Base-by-base conservation (phyloP, 805 yeast species). In the Wickerhamiella allomyrinae region DNA sequence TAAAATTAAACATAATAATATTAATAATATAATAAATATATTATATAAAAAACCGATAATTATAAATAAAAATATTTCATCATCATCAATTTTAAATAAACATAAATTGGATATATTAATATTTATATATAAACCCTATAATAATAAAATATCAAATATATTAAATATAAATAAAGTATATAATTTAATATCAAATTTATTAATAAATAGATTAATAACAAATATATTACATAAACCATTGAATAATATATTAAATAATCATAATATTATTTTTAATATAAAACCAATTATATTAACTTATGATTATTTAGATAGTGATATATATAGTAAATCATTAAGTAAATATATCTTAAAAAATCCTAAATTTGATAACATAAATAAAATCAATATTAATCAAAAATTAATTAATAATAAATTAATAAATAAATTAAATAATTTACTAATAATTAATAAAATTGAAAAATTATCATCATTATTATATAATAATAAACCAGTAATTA, bases 271-370 rank as follows among this genome's bases (percentile, higher is more conserved):
- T 7, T 21, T 37, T n/a, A 27, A 25, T 20, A 37, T 37, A 14
- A 23, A 37, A 37, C 40, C 40, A 22, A 37, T 37, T 11, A 23
- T 37, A 37, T 37, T 37, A 37, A 37, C 22, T 25, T 37, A 37
- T 37, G 29, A 25, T 37, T 37, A 37, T 37, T 25, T 37, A 20
- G 33, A 37, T 37, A 37, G 33, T 37, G 22, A 24, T 22, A 37
- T 37, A 22, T 37, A 20, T 25, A 37, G 40, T 37, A 24, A 27
- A 25, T 17, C 22, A 25, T 17, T 37, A 25, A 19, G 40, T 37
- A 27, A 37, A 20, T 20, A 13, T 37, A 27, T 37, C 8, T 25
- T 25, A 25, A 37, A 25, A 37, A 20, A 37, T 37, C 22, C 22
- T 25, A 37, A 21, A 37, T 36, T 23, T 36, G 29, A 36, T 23